Base-by-base conservation (phyloP, 176 grass and related monocot species). In the Thinopyrum elongatum region DNA sequence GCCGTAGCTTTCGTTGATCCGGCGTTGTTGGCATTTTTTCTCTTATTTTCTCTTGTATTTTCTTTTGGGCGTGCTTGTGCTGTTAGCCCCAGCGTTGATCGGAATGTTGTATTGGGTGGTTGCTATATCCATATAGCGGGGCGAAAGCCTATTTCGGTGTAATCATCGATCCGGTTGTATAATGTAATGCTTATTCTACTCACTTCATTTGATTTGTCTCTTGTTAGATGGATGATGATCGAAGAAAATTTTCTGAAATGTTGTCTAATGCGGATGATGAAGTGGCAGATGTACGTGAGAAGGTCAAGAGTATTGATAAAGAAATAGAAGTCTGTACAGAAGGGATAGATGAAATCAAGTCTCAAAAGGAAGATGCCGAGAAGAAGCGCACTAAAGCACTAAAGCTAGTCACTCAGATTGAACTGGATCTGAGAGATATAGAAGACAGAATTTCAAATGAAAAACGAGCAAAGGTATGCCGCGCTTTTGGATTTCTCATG, bases 361-460 rank as follows among this genome's bases (percentile, higher is more conserved):
- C 87, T 22, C 87, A 84, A 65, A 97, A 93, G 87, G 90, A 94
- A 86, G 91, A 74, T 69, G 90, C 84, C 62, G 92, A 95, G 85
- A 90, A 93, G 84, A 93, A 84, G 73, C 49, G 16, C 19, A 97
- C 81, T 63, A 75, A 91, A 87, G 87, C 95, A 67, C 79, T 97
- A 21, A 95, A 90, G 76, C 75, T 83, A 51, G 87, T 95, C 85
- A 87, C 95, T 71, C 82, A 95, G 82, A 88, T 95, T 51, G 92
- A 97, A 79, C 89, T 97, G 80, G 95, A 97, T 91, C 75, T 95
- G 79, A 93, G 84, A 88, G 95, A 97, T 80, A 55, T 97, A 81
- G 86, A 91, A 91, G 95, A 97, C 70, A 94, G 77, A 78, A 93
- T 97, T 79, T 25, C 67, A 14, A 84, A 58, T 10, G 95, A 95